Evolutionary conservation across 208 protist species (phyloP), one percentile per base, ranked within the genome.

Genomic region (Trypanosoma boissoni): DNA sequence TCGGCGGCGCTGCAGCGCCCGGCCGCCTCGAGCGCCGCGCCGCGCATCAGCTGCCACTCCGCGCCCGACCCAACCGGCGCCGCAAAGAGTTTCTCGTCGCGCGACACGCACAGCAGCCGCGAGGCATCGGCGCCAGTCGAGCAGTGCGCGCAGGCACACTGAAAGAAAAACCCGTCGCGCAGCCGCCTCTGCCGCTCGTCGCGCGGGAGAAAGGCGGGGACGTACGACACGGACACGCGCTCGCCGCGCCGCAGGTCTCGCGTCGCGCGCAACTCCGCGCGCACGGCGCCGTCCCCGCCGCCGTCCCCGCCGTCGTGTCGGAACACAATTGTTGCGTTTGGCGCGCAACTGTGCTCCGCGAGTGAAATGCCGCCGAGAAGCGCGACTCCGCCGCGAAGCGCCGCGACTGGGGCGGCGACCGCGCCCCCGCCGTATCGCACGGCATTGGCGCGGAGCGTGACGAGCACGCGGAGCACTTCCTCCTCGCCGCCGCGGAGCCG

Each of bases 261-360:
- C 14, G 46, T 53, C n/a, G 61, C 61, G 18, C 61, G 61, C 14
- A 68, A 27, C 41, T 68, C 61, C 28, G 54, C 54, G 21, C 37
- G 52, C n/a, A 66, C 4, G 34, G 24, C 31, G 32, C 52, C 54
- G 6, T 66, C 52, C 36, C 31, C 2, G n/a, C 27, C 46, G 21
- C 50, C 50, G 2, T n/a, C n/a, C n/a, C 24, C 8, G 9, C 44
- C 26, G 44, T 45, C 46, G 26, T 55, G 37, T 18, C 54, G 61
- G 23, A 43, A 68, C 24, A 68, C 51, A 7, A 68, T 21, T 2
- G 55, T 41, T 2, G 61, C 61, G 55, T 68, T 68, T 3, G 61
- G 61, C 21, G 29, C 8, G 28, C 61, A 68, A 31, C 61, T 68
- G 45, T 68, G 61, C 29, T 57, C 61, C 41, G 53, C 43, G 21